Conservation (phyloP, 306 rosid species). For the Cicer arietinum region DNA sequence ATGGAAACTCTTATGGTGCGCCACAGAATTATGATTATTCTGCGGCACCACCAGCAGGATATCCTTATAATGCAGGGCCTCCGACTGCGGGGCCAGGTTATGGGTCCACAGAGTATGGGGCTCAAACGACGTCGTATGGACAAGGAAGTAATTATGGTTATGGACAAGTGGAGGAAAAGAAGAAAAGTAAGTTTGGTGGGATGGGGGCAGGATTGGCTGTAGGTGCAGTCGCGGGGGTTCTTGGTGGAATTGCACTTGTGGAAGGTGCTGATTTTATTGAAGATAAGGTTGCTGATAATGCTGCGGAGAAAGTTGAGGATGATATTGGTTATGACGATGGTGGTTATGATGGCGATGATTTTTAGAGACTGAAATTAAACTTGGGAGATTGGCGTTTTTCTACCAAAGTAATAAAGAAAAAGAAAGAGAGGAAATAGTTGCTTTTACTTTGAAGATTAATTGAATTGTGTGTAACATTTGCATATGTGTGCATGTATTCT, state of each 20-base stretch:
- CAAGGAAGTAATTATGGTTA: slow-evolving; percentile 50
- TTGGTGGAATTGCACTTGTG: slow-evolving; percentile 78
- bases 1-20: slow-evolving; percentile 50
- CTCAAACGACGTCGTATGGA: slow-evolving; percentile 33
- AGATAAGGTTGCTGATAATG: slow-evolving; percentile 74
- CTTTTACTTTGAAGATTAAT: too few species aligned
- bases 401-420: too few species aligned
- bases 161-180: slow-evolving; percentile 51
- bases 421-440: too few species aligned
- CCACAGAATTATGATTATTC: slow-evolving; percentile 45
- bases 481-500: too few species aligned
- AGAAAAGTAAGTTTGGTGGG: slow-evolving; percentile 84
- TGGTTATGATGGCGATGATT: slow-evolving; percentile 46
- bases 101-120: slow-evolving; percentile 33
- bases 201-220: slow-evolving; percentile 97
- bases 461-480: too few species aligned
- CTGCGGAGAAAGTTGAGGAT: slow-evolving; percentile 67
- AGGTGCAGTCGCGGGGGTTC: slow-evolving; percentile 75
- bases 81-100: slow-evolving; percentile 1
- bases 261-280: slow-evolving; percentile 72
- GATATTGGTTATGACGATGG: slow-evolving; percentile 47
- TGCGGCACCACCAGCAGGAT: slow-evolving; percentile 20
- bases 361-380: background rate
- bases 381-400: too few species aligned
- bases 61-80: slow-evolving; percentile 37